Evolutionary conservation across 2,329 filamentous ascomycete species (phyloP).

Genomic region (Neoarthrinium moseri): DNA sequence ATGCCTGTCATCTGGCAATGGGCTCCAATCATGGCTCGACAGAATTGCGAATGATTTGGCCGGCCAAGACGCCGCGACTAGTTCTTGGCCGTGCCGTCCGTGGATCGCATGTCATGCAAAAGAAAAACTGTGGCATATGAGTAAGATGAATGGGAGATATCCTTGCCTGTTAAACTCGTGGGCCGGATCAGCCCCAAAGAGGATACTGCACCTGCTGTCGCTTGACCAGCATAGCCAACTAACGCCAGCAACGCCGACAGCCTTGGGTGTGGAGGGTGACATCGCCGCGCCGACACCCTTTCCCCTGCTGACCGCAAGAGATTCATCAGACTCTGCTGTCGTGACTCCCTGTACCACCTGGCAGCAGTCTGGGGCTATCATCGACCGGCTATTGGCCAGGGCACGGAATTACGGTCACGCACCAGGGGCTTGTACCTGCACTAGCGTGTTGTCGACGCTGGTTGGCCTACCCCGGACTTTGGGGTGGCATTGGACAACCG

Average conservation of each 20-base stretch:
- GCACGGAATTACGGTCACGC: slow-evolving; percentile 2
- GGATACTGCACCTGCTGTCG: not conserved
- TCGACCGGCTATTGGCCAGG: slow-evolving; percentile 1
- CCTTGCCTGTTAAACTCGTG: not conserved
- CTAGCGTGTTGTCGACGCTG: slow-evolving; percentile 1
- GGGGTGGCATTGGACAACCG: not conserved
- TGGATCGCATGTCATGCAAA: too few relatives aligned
- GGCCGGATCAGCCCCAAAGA: not conserved
- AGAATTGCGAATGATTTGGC: slow-evolving; percentile 7
- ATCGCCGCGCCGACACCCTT: not conserved
- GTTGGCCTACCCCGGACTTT: not conserved
- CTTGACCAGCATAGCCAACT: not conserved
- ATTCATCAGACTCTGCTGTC: slow-evolving; percentile 4
- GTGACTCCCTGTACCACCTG: slow-evolving; percentile 1
- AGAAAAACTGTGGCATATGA: not conserved
- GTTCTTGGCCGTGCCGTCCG: too few relatives aligned
- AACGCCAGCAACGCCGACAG: not conserved
- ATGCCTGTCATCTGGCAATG: slow-evolving; percentile 3
- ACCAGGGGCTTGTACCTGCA: slow-evolving; percentile 4
- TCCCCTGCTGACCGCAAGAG: not conserved
- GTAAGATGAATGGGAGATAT: not conserved
- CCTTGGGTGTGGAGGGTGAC: not conserved
- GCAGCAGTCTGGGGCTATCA: not conserved
- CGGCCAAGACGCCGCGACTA: slow-evolving; percentile 1
- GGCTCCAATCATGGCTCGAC: slow-evolving; percentile 2